These are phyloP conservation scores for Rhizopogon vinicolor DNA, from an alignment of 768 basidiomycete genomes.

Conservation along the genomic window DNA sequence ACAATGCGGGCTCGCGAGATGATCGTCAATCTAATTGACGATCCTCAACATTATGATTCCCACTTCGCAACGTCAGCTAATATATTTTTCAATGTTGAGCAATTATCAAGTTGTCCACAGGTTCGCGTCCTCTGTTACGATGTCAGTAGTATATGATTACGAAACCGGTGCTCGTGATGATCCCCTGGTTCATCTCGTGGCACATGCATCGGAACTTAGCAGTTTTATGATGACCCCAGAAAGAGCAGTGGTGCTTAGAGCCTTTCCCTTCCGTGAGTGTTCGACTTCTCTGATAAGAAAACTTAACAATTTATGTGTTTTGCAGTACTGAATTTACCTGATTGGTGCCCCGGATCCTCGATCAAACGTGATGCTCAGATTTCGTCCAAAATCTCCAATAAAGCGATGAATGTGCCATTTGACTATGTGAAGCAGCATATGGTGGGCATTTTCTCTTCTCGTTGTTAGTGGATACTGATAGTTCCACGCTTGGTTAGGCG, in stretches of 20 bases:
- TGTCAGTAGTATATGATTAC: constrained; percentile 33
- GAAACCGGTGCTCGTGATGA: constrained; percentile 27
- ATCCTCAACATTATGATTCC: not conserved
- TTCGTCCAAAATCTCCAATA: not conserved
- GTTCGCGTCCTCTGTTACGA: not conserved
- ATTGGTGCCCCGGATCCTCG: constrained; percentile 6
- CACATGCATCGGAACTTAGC: constrained; percentile 9
- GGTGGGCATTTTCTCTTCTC: not conserved
- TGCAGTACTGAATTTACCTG: constrained; percentile 4
- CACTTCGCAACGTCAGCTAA: constrained; percentile 14
- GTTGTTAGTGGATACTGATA: too few species aligned
- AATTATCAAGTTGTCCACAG: not conserved
- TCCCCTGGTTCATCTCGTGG: constrained; percentile 22
- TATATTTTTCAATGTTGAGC: too few species aligned
- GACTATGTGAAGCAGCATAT: constrained; percentile 2
- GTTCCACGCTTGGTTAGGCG: too few species aligned
- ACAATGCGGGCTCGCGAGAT: not conserved
- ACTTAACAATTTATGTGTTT: not conserved
- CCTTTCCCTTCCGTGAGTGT: not conserved
- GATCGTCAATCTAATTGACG: not conserved
- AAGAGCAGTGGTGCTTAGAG: not conserved
- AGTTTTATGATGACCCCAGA: not conserved
- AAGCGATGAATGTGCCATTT: constrained; percentile 2
- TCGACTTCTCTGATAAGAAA: too few species aligned
- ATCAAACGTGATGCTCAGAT: constrained; percentile 1